Evolutionary conservation across 805 yeast genomes (phyloP).

Genomic region (Ogataea thermomethanolica): DNA sequence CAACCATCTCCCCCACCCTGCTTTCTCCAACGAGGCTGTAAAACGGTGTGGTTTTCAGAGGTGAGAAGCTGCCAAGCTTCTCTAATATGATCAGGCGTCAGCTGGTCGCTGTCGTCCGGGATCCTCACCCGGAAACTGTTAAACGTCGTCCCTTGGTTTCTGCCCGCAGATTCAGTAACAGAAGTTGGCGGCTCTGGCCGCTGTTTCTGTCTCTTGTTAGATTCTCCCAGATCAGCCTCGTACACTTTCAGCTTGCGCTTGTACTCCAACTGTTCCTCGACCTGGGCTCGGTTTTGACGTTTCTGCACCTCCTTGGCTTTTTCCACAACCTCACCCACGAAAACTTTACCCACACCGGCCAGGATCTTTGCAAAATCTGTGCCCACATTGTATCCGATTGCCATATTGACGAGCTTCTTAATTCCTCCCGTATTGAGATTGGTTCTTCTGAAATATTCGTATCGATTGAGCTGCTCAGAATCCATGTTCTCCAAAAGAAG

Average conservation of each 20-base stretch:
- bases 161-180: constrained; percentile 1
- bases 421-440: constrained; percentile 70
- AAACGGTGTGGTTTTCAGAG: constrained; percentile 60
- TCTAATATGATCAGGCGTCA: constrained; percentile 78
- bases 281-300: constrained; percentile 44
- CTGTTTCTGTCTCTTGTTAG: constrained; percentile 35
- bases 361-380: constrained; percentile 76
- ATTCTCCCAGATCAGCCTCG: constrained; percentile 22
- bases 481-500: constrained; percentile 70
- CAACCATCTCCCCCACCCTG: constrained; percentile 72
- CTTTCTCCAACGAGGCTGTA: constrained; percentile 60
- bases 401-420: constrained; percentile 73
- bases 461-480: constrained; percentile 79
- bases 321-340: constrained; percentile 87
- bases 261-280: constrained; percentile 38
- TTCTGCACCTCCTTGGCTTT: constrained; percentile 71
- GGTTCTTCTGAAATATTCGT: constrained; percentile 82
- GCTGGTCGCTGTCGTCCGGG: constrained; percentile 46
- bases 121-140: constrained; percentile 20
- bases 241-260: constrained; percentile 34
- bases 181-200: neutral
- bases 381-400: constrained; percentile 75
- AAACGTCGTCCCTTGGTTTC: constrained; percentile 8
- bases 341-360: constrained; percentile 83
- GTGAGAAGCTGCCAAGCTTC: constrained; percentile 85